phyloP scores from a whole-genome alignment of 139 green algal genomes.

The Trebouxia sp. region DNA sequence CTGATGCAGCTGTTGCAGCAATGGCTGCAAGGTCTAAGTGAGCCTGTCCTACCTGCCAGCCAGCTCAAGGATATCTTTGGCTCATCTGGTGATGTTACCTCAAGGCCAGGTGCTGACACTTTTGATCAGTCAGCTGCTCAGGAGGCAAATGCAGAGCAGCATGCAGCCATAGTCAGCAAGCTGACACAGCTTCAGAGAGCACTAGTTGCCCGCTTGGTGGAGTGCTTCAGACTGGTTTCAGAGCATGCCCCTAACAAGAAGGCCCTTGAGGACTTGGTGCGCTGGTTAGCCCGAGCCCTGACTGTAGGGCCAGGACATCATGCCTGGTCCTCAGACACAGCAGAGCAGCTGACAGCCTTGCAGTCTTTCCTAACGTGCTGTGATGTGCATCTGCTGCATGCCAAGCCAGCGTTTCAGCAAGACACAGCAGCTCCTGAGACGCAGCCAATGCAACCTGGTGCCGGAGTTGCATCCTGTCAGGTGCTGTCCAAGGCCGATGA shows the following conservation, averaged over 20 bases:
- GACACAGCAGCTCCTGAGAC: too few species aligned
- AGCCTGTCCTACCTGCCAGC: background rate
- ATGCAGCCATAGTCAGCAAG: background rate
- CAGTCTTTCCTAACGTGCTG: background rate
- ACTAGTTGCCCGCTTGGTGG: background rate
- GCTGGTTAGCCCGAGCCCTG: background rate
- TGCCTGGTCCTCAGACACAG: background rate
- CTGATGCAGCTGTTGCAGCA: slow-evolving; percentile 25
- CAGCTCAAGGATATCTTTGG: background rate
- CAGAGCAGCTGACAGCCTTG: background rate
- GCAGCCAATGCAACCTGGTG: too few species aligned
- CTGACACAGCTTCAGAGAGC: background rate
- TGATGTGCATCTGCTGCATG: background rate
- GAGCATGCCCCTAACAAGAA: background rate
- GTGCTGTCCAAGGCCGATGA: too few species aligned
- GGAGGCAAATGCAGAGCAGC: background rate
- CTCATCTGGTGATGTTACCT: too few species aligned
- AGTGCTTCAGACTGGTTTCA: background rate
- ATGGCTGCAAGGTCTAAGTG: background rate
- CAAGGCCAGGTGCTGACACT: background rate
- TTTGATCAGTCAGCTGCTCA: background rate
- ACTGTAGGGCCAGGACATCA: background rate
- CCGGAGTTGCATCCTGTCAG: too few species aligned
- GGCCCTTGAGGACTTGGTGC: background rate
- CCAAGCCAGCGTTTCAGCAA: too few species aligned